Percentiles rank a stretch among this genome's conserved stretches.
Evolutionary conservation across 1,284 basidiomycete genomes (phyloP).

Genomic region (Laetiporus sulphureus): DNA sequence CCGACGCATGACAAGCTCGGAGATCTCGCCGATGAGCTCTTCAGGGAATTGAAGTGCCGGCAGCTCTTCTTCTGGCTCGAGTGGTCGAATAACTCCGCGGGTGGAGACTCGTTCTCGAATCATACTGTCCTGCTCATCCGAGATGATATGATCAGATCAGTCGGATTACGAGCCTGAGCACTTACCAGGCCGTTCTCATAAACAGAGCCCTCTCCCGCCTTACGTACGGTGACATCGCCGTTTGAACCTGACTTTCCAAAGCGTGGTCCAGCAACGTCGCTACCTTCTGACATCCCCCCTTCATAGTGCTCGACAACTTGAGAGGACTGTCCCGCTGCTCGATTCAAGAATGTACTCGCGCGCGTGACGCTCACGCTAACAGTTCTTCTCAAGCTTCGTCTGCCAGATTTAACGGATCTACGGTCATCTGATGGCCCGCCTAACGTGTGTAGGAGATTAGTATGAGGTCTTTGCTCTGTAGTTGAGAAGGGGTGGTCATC

Average conservation of each 20-base stretch:
- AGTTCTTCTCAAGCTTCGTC: slow-evolving; percentile 12
- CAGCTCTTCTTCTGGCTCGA: slow-evolving; percentile 50
- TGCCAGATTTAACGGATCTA: background rate
- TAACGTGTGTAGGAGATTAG: too few species aligned
- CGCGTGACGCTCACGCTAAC: slow-evolving; percentile 18
- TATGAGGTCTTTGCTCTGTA: too few species aligned
- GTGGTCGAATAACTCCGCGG: slow-evolving; percentile 47
- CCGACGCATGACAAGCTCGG: slow-evolving; percentile 55
- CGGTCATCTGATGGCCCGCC: background rate
- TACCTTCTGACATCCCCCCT: slow-evolving; percentile 16
- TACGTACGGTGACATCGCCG: slow-evolving; percentile 26
- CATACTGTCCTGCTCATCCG: slow-evolving; percentile 38
- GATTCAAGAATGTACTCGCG: slow-evolving; percentile 13
- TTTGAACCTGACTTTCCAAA: slow-evolving; percentile 28
- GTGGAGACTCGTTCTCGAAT: slow-evolving; percentile 68
- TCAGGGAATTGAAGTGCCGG: slow-evolving; percentile 42
- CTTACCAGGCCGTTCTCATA: slow-evolving; percentile 49
- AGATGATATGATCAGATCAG: background rate
- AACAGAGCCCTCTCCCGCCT: slow-evolving; percentile 61
- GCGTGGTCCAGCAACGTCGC: slow-evolving; percentile 42
- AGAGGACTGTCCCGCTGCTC: slow-evolving; percentile 1
- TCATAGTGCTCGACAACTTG: background rate
- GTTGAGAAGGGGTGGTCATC: too few species aligned
- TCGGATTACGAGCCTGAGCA: slow-evolving; percentile 6
- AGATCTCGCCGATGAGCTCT: slow-evolving; percentile 65